Base-by-base conservation (phyloP, 345 rosid genomes). In the Populus simonii region DNA sequence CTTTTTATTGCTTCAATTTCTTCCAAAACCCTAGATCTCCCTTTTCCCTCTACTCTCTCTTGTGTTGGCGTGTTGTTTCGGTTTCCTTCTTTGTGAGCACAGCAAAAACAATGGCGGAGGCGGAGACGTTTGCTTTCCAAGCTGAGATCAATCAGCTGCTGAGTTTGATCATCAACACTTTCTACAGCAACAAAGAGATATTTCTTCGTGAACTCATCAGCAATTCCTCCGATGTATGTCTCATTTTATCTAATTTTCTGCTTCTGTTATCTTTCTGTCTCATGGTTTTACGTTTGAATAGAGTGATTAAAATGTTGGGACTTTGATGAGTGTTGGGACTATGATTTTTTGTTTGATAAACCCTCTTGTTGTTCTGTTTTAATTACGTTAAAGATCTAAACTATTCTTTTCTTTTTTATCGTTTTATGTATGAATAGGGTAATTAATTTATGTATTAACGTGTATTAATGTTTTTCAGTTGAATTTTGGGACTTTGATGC, bases 171-270 rank as follows among this genome's bases (percentile, higher is more conserved):
- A 68, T 68, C 45, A 68, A 68, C 43, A 68, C 71, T n/a, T 68
- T 68, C 74, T 71, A 71, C 43, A 71, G 62, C 74, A 71, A 71
- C 62, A 71, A 71, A 38, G 74, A 71, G 74, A 71, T 71, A 12
- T 71, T 71, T 22, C 74, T 71, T 51, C 63, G 74, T 49, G 74
- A 71, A 59, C 18, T 71, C 16, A 71, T 71, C 23, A 71, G 74
- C 63, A 71, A 71, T 51, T 31, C 74, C 23, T 71, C 74, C 2
- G 74, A 71, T 71, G 74, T 71, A 31, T 27, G 63, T 29, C 8
- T 16, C n/a, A 11, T 43, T 43, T 10, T 8, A 7, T 17, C n/a
- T 7, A 11, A 7, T 17, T 27, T 45, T 38, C 7, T 22, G 39
- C 8, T 68, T 8, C 20, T 20, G 6, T 68, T 68, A 8, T 8